Evolutionary conservation across 2,329 filamentous ascomycete species (phyloP), one percentile per base, ranked within the genome.

Genomic region (Neodidymelliopsis sp.): DNA sequence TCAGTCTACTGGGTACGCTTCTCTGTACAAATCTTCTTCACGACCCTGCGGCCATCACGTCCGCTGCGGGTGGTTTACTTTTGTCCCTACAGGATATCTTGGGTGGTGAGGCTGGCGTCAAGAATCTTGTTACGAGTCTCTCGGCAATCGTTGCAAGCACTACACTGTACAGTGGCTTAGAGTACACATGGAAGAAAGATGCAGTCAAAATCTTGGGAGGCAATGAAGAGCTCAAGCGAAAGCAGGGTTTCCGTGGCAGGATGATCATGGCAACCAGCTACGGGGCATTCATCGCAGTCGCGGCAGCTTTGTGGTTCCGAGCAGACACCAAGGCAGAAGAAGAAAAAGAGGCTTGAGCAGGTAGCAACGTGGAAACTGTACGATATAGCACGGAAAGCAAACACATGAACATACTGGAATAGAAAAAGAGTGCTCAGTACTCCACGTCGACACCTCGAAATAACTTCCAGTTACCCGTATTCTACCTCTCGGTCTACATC

Each of bases 111-210:
- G 57, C 64, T 3, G 62, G 69, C 40, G 63, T 78, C 62, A 64
- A 74, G 48, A 59, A 57, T 5, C 56, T 70, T 30, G 70, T 70
- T 35, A 60, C 50, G 18, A 60, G 65, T 11, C 70, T 76, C 59
- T 93, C 90, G 67, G 93, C 90, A 62, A 74, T 95, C 11, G 93
- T 99, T 2, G 92, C 91, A 0, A 83, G 81, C 0, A 99, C 94
- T 4, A 99, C 94, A 0, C 75, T 96, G 5, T 97, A 92, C 90
- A 97, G 91, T 55, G 94, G 94, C 6, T 80, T 92, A 11, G 96
- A 92, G 72, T 99, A 99, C 70, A 81, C 96, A 6, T 95, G 88
- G 70, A 90, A 85, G 59, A 96, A 94, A 71, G 88, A 96, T 63
- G 93, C 91, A 0, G 92, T 97, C 23, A 95, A 88, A 72, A 97